These are phyloP conservation scores for Pythium phragmiticola DNA, from an alignment of 352 stramenopile species.

Conservation along the genomic window DNA sequence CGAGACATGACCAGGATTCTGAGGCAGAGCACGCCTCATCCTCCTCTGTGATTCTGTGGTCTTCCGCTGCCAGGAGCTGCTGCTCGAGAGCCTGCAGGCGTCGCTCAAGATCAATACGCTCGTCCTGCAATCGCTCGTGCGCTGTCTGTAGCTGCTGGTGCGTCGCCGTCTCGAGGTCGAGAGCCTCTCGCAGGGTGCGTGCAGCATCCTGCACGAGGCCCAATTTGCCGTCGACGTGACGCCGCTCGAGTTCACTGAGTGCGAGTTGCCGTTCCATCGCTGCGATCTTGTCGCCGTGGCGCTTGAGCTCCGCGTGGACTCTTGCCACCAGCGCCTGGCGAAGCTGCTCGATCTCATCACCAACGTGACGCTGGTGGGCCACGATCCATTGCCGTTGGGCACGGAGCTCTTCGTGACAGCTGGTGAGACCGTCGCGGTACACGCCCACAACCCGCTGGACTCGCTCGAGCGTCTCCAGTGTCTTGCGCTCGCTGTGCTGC, in stretches of 20 bases:
- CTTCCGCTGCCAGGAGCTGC: constrained; percentile 16
- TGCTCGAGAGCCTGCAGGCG: constrained; percentile 7
- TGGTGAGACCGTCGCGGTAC: neutral
- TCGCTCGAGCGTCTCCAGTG: neutral
- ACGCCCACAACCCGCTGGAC: neutral
- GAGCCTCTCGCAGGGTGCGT: neutral
- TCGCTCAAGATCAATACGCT: neutral
- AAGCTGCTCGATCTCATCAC: neutral
- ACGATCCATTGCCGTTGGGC: neutral
- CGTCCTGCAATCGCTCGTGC: neutral
- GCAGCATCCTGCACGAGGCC: constrained; percentile 4
- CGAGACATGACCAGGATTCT: constrained; percentile 22
- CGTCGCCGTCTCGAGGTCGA: neutral
- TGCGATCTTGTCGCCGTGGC: neutral
- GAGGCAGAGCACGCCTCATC: neutral
- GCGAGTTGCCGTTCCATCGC: constrained; percentile 1
- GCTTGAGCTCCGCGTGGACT: neutral
- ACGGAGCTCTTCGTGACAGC: neutral
- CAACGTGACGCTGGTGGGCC: neutral
- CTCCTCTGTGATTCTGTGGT: neutral
- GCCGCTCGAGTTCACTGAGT: neutral
- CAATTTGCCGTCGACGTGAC: neutral
- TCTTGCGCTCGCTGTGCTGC: neutral
- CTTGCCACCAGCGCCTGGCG: neutral
- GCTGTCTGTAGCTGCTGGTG: neutral